A percentile compares a stretch with the other conserved stretches of the same genome.
Evolutionary conservation across 192 early-diverging fungal species (phyloP).

Genomic region (Coemansia sp.): DNA sequence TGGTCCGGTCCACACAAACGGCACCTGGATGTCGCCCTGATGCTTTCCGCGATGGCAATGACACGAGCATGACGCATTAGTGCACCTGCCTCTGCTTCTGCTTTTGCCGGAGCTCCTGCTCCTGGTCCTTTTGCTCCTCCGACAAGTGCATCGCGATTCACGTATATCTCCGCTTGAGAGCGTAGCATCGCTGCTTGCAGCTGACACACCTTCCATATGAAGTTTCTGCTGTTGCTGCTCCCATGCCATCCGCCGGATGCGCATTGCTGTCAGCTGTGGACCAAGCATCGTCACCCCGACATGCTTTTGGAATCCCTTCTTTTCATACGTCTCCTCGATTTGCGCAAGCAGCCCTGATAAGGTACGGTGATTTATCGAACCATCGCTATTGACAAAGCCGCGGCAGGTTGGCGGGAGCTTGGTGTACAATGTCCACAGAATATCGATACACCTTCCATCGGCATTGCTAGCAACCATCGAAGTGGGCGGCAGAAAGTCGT

Average conservation of each 20-base stretch:
- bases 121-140: background rate
- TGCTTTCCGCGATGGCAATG: background rate
- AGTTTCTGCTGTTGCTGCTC: background rate
- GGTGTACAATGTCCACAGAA: constrained; percentile 52
- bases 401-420: constrained; percentile 22
- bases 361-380: constrained; percentile 50
- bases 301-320: constrained; percentile 52
- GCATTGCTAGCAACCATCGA: constrained; percentile 27
- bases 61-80: background rate
- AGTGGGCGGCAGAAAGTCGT: constrained; percentile 85
- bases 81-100: background rate
- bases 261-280: constrained; percentile 19
- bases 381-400: constrained; percentile 55
- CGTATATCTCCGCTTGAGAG: background rate
- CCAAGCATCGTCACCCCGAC: constrained; percentile 29
- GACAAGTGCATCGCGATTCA: background rate
- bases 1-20: constrained; percentile 37
- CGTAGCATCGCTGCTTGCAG: background rate
- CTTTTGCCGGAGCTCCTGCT: background rate
- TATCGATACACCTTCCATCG: constrained; percentile 56
- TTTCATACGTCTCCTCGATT: constrained; percentile 55
- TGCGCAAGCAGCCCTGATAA: constrained; percentile 48
- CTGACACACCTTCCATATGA: background rate
- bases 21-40: constrained; percentile 5
- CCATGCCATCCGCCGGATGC: constrained; percentile 33